Base-by-base conservation (phyloP, 441 rosid species). In the Flueggea neowawraea region DNA sequence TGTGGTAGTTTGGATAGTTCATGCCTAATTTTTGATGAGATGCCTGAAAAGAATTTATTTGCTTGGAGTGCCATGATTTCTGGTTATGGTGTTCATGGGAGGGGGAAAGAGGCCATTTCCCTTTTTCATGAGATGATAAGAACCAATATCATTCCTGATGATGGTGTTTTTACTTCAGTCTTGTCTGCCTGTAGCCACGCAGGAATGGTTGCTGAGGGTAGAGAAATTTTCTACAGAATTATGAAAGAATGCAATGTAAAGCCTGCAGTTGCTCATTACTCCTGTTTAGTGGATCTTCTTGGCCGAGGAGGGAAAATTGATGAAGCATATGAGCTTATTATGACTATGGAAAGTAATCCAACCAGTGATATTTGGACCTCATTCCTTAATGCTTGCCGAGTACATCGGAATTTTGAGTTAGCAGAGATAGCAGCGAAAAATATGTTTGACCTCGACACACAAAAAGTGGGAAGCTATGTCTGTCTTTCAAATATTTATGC, bases 111-210 rank as follows among this genome's bases (percentile, higher is more conserved):
- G 31, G 79, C 81, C 50, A 3, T 71, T 32, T 48, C 55, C 17
- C 75, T 76, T 17, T 73, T 80, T 13, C 65, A 69, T 51, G 74
- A 66, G 62, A 76, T 76, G 84, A 31, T 61, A 4, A 43, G 10
- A 15, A 22, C 61, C 55, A 60, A 62, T 12, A 41, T 71, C n/a
- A 10, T 31, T 17, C 79, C 75, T 1, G 79, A 76, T 56, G 64
- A 62, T n/a, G 73, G 65, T 12, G 69, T 70, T 61, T 64, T 79
- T 17, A 71, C 71, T 15, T 72, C 76, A 6, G 61, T 75, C 61
- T 55, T 79, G 53, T 79, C 83, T 10, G 79, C 81, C 6, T 76
- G 84, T 54, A 71, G 73, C 67, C 79, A 73, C 28, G 44, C 69
- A 12, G 77, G 84, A 50, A 57, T 76, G 54, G 68, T 71, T 36